Conservation (phyloP, 2,329 filamentous ascomycete genomes). For the Botrytis hyacinthi region DNA sequence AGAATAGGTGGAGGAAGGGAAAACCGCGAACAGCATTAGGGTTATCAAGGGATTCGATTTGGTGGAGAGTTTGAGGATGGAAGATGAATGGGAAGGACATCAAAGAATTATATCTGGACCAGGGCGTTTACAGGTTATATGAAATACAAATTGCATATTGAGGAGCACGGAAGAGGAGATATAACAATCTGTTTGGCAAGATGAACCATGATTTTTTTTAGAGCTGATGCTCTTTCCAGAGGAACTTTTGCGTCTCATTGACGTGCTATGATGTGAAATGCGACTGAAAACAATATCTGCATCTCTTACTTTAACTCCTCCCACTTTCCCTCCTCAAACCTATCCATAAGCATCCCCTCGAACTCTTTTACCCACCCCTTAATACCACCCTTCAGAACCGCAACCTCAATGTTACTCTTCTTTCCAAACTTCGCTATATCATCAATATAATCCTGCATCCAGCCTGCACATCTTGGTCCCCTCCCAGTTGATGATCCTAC, state of each 20-base stretch:
- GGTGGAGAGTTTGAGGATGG: neutral
- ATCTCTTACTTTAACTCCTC: constrained; percentile 33
- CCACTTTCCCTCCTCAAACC: constrained; percentile 47
- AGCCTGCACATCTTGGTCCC: constrained; percentile 52
- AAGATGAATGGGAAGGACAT: constrained; percentile 14
- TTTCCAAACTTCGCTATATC: constrained; percentile 42
- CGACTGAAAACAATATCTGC: neutral
- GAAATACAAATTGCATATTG: constrained; percentile 21
- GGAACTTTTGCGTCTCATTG: neutral
- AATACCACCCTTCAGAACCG: constrained; percentile 52
- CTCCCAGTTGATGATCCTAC: constrained; percentile 51
- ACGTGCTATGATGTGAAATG: neutral
- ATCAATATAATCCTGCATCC: constrained; percentile 56
- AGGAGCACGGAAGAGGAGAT: constrained; percentile 9
- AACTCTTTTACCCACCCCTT: constrained; percentile 55
- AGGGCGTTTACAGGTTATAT: constrained; percentile 20
- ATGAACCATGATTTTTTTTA: neutral
- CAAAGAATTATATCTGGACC: constrained; percentile 12
- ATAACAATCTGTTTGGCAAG: constrained; percentile 6
- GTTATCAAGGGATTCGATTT: neutral
- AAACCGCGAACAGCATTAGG: constrained; percentile 39
- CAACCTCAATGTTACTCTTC: constrained; percentile 46
- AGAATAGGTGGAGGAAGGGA: constrained; percentile 59
- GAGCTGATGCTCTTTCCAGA: neutral
- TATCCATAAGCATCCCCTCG: constrained; percentile 49